Evolutionary conservation across 1,139 yeast genomes (phyloP).

Genomic region (Pichia sp.): DNA sequence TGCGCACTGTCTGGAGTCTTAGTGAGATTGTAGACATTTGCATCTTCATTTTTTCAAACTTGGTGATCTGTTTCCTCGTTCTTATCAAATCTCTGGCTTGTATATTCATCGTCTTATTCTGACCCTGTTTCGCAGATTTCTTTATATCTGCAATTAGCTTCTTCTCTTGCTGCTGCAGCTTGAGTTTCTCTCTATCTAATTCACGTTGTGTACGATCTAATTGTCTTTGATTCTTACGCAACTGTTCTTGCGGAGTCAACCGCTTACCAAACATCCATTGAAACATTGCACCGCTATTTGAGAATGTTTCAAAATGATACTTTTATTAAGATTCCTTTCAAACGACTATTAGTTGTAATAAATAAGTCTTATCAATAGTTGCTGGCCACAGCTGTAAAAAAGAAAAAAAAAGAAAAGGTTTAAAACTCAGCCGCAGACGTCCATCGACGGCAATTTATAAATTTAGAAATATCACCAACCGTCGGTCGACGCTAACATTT

Average conservation of each 20-base stretch:
- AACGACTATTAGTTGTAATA: too few relatives aligned
- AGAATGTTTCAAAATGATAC: too few relatives aligned
- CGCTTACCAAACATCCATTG: conserved; percentile 97
- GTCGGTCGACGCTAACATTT: not conserved
- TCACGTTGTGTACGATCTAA: conserved; percentile 92
- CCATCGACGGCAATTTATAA: too few relatives aligned
- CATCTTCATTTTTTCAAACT: conserved; percentile 90
- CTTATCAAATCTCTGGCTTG: conserved; percentile 94
- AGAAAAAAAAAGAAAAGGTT: too few relatives aligned
- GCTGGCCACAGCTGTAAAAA: too few relatives aligned
- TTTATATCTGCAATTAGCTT: conserved; percentile 78
- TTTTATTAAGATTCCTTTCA: too few relatives aligned
- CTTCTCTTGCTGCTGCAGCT: conserved; percentile 87
- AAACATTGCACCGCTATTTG: conserved; percentile 32
- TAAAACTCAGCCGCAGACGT: too few relatives aligned
- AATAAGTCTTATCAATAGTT: too few relatives aligned
- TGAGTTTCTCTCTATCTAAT: conserved; percentile 74
- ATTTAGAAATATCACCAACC: too few relatives aligned
- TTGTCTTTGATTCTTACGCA: conserved; percentile 90
- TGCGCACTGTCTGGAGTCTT: conserved; percentile 81
- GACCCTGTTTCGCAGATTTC: conserved; percentile 85
- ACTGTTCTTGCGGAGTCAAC: conserved; percentile 88
- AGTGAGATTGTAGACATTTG: conserved; percentile 91
- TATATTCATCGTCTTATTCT: conserved; percentile 80
- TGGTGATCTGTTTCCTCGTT: conserved; percentile 65